These are phyloP conservation scores for Trichoderma gracile DNA, from an alignment of 2,329 filamentous ascomycete species.

Conservation along the genomic window DNA sequence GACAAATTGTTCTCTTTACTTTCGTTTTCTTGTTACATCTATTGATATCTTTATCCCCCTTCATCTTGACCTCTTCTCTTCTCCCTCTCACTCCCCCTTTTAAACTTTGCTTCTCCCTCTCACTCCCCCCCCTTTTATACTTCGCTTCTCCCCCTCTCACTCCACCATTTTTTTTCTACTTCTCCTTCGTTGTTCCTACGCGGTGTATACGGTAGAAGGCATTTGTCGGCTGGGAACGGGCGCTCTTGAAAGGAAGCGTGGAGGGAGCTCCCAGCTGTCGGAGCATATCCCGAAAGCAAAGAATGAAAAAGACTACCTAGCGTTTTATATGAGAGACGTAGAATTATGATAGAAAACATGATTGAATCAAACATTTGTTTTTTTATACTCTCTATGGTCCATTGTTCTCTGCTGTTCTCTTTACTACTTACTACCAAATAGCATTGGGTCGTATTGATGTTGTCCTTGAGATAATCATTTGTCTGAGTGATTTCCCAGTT, in stretches of 20 bases:
- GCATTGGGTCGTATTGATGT: no score
- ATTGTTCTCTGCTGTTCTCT: not conserved
- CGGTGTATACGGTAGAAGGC: slow-evolving; percentile 16
- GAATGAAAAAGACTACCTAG: slow-evolving; percentile 9
- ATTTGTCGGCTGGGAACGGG: slow-evolving; percentile 16
- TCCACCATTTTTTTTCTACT: not conserved
- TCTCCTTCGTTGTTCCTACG: slow-evolving; percentile 15
- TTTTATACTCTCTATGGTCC: not conserved
- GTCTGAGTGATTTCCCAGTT: no score
- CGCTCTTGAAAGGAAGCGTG: not conserved
- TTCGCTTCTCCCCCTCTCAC: not conserved
- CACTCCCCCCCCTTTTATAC: not conserved
- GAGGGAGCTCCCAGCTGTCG: slow-evolving; percentile 6
- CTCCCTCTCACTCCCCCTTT: not conserved
- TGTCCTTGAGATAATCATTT: no score
- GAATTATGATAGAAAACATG: slow-evolving; percentile 25
- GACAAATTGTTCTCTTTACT: not conserved
- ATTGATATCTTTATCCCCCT: not conserved
- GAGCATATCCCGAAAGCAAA: slow-evolving; percentile 21
- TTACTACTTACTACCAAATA: no score
- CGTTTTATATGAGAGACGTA: slow-evolving; percentile 25
- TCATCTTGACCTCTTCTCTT: not conserved
- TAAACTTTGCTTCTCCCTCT: not conserved
- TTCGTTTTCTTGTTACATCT: slow-evolving; percentile 6
- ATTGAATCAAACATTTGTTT: slow-evolving; percentile 6